Evolutionary conservation across 495 filamentous ascomycete genomes (phyloP).

Genomic region (Trichoderma parareesei): DNA sequence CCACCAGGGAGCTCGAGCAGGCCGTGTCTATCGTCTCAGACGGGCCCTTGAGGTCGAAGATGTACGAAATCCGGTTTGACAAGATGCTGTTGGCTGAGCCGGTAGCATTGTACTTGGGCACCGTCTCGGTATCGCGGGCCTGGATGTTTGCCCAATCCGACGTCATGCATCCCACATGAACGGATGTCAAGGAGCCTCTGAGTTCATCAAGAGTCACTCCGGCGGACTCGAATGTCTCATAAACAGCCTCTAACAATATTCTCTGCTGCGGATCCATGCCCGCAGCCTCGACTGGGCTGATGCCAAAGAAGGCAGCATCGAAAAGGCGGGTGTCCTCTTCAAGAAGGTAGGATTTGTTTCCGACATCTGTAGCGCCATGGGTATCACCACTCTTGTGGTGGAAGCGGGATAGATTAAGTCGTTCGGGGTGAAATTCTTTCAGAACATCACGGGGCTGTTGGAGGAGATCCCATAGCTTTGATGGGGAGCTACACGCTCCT

Average conservation of each 20-base stretch:
- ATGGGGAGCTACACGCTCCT: no score
- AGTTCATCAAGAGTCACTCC: constrained; percentile 59
- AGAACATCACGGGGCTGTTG: no score
- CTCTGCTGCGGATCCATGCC: constrained; percentile 30
- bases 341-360: no score
- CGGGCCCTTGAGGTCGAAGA: constrained; percentile 40
- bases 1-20: constrained; percentile 59
- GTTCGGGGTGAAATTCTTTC: no score
- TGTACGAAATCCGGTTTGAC: constrained; percentile 39
- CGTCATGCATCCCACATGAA: constrained; percentile 17
- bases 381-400: no score
- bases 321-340: constrained; percentile 31
- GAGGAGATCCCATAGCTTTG: no score
- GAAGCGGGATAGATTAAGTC: no score
- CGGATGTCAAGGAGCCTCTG: no score
- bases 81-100: constrained; percentile 20
- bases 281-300: constrained; percentile 60
- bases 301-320: constrained; percentile 80
- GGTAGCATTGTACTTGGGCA: constrained; percentile 19
- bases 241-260: constrained; percentile 26
- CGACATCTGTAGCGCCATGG: no score
- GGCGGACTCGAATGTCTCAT: constrained; percentile 28
- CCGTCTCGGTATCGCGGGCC: background rate
- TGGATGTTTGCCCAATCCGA: constrained; percentile 56
- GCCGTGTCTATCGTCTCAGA: constrained; percentile 72